phyloP scores from a whole-genome alignment of 2,329 filamentous ascomycete genomes.

The Fonsecaea multimorphosa region DNA sequence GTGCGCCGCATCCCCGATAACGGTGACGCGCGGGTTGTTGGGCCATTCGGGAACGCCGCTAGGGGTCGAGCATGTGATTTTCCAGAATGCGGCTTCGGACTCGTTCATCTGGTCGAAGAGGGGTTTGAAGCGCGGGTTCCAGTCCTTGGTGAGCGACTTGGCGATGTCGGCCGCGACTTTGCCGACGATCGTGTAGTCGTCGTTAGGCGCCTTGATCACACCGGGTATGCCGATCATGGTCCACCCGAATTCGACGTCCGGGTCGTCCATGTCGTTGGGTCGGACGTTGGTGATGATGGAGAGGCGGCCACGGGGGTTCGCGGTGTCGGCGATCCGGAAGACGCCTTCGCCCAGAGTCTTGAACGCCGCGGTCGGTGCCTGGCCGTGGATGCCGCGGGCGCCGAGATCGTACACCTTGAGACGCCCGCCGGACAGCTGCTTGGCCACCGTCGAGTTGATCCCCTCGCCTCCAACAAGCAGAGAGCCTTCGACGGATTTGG shows the following conservation, averaged over 20 bases:
- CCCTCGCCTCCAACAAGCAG: conserved; percentile 69
- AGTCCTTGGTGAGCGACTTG: conserved; percentile 39
- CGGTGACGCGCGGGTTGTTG: conserved; percentile 45
- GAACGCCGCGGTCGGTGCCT: conserved; percentile 67
- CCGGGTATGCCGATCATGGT: conserved; percentile 66
- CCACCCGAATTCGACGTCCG: conserved; percentile 66
- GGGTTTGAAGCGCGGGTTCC: conserved; percentile 39
- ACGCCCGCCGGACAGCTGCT: conserved; percentile 63
- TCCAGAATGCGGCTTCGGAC: conserved; percentile 44
- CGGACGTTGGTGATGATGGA: conserved; percentile 70
- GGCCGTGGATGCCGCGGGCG: conserved; percentile 68
- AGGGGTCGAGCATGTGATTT: conserved; percentile 45
- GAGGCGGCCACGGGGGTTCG: conserved; percentile 54
- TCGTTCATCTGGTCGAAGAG: conserved; percentile 42
- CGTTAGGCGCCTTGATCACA: conserved; percentile 63
- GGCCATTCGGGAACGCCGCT: conserved; percentile 45
- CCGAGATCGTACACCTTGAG: conserved; percentile 69
- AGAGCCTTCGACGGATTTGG: conserved; percentile 63
- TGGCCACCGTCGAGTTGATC: conserved; percentile 65
- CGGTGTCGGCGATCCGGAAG: conserved; percentile 60
- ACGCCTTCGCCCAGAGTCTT: conserved; percentile 68
- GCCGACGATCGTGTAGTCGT: conserved; percentile 66
- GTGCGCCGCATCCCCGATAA: conserved; percentile 55
- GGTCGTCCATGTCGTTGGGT: conserved; percentile 64
- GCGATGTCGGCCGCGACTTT: conserved; percentile 43